phyloP scores from a whole-genome alignment of 495 filamentous ascomycete species.

The Staphylotrichum longicolle region DNA sequence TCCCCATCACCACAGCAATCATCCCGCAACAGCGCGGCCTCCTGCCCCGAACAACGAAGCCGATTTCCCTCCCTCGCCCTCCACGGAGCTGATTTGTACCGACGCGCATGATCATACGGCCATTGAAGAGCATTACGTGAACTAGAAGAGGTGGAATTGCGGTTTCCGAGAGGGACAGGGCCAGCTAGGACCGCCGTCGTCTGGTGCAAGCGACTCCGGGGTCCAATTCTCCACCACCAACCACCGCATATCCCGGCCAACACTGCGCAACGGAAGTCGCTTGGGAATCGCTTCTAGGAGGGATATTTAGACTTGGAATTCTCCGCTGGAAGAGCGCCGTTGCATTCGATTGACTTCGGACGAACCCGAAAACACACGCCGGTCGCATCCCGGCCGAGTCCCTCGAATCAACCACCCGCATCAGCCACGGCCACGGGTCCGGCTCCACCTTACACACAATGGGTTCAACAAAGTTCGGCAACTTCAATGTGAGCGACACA shows the following conservation, averaged over 20 bases:
- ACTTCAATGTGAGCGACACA: conserved; percentile 71
- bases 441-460: conserved; percentile 41
- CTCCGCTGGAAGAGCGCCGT: neutral
- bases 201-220: neutral
- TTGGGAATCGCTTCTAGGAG: neutral
- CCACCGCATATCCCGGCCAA: conserved; percentile 14
- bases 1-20: conserved; percentile 32
- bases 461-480: conserved; percentile 77
- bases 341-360: neutral
- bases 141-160: conserved; percentile 11
- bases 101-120: neutral
- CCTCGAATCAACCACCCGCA: conserved; percentile 3
- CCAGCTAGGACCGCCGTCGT: neutral
- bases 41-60: conserved; percentile 11
- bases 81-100: neutral
- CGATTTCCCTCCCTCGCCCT: conserved; percentile 8
- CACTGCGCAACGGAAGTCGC: neutral
- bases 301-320: no score
- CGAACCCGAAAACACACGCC: conserved; percentile 1
- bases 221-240: conserved; percentile 13
- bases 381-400: conserved; percentile 12
- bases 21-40: conserved; percentile 11
- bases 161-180: neutral
- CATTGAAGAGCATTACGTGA: conserved; percentile 1
- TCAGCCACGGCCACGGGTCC: conserved; percentile 26